Evolutionary conservation across 192 early-diverging fungal species (phyloP), one percentile per base, ranked within the genome.

Genomic region (Coemansia brasiliensis): DNA sequence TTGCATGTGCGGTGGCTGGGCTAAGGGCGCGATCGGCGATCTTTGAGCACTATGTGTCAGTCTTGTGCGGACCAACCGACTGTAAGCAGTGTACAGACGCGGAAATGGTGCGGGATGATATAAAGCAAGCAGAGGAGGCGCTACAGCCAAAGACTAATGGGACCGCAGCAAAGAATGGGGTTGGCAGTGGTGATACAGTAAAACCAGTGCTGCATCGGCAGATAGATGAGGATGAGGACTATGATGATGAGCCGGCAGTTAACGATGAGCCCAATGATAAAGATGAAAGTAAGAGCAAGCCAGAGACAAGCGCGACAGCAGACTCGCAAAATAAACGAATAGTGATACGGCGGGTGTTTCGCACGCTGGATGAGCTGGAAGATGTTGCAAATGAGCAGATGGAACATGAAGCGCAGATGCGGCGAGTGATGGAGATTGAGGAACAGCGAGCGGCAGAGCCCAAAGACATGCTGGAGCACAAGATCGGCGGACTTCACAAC

Each of bases 11-110:
- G 6, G 74, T 83, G 2, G 83, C 88, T 13, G 82, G 80, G 21
- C 89, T 86, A 59, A 85, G 89, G 39, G 82, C 84, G 24, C 85
- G 91, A 32, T 56, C 84, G 9, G 87, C 88, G 76, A 81, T 93
- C 12, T 90, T 87, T 73, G 91, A 93, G 54, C 88, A 91, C 61
- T 71, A 86, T 37, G 74, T 89, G 11, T 80, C 88, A 5, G 72
- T 69, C 8, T 32, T 90, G 2, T 91, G 75, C 60, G 81, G 76
- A 6, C 44, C 64, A 8, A 57, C 70, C 45, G 74, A 80, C 3
- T 72, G 70, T 62, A 39, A 26, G 10, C 18, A 10, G 40, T 81
- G 68, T 62, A 65, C 61, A 0, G 61, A 67, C 17, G 22, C 44
- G 3, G 55, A 26, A 10, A 38, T 44, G 6, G 63, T 52, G 12